Percentiles rank a stretch among this genome's conserved stretches.
These are phyloP conservation scores for Tephrocybe sp. DNA, from an alignment of 768 basidiomycete genomes.

Conservation along the genomic window DNA sequence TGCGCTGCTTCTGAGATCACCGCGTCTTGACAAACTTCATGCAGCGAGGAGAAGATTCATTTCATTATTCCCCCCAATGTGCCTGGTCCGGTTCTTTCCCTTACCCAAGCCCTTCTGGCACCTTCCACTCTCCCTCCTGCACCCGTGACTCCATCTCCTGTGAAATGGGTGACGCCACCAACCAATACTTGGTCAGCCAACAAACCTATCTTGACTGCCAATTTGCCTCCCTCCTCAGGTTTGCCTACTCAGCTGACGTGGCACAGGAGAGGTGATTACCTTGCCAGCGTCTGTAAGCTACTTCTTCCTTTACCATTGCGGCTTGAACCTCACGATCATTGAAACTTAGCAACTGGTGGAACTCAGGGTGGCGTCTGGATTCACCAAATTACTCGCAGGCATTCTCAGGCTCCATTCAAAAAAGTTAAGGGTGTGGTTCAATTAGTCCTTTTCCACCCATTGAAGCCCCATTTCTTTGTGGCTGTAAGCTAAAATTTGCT, in stretches of 20 bases:
- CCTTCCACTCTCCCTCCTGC: slow-evolving; percentile 62
- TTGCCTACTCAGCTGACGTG: slow-evolving; percentile 79
- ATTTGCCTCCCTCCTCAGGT: slow-evolving; percentile 64
- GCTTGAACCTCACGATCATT: slow-evolving; percentile 9
- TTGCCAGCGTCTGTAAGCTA: slow-evolving; percentile 89
- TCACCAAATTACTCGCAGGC: slow-evolving; percentile 88
- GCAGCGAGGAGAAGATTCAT: slow-evolving; percentile 77
- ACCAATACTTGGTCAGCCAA: slow-evolving; percentile 47
- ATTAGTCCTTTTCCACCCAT: slow-evolving; percentile 90
- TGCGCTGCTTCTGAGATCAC: slow-evolving; percentile 3
- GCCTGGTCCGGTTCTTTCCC: slow-evolving; percentile 49
- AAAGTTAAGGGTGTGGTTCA: slow-evolving; percentile 92
- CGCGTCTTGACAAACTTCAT: slow-evolving; percentile 8
- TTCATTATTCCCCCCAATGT: slow-evolving; percentile 82
- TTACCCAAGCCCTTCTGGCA: slow-evolving; percentile 60
- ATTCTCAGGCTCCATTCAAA: slow-evolving; percentile 98
- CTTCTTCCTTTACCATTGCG: slow-evolving; percentile 4
- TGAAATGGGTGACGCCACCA: slow-evolving; percentile 65
- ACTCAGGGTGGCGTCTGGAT: slow-evolving; percentile 89
- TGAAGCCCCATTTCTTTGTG: slow-evolving; percentile 95
- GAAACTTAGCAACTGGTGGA: slow-evolving; percentile 52
- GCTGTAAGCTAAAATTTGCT: slow-evolving; percentile 58
- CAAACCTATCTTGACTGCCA: slow-evolving; percentile 56
- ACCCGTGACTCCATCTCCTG: slow-evolving; percentile 53
- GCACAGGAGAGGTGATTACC: slow-evolving; percentile 94